phyloP scores from a whole-genome alignment of 371 early-diverging fungal species.

The Mortierella sp. region DNA sequence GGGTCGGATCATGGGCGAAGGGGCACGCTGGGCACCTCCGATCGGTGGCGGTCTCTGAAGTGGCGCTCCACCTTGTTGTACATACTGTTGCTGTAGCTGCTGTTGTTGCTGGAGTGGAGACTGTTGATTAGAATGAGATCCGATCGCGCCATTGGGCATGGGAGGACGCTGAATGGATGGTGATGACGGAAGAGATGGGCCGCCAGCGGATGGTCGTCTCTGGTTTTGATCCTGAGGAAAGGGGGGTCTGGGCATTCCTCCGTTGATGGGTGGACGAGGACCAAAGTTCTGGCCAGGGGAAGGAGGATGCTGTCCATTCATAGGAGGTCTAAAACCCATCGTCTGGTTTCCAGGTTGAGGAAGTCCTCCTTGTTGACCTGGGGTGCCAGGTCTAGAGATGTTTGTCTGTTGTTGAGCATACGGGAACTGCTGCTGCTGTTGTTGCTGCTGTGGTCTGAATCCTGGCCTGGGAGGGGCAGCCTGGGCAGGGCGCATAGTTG shows the following conservation, averaged over 20 bases:
- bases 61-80: conserved; percentile 21
- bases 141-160: conserved; percentile 24
- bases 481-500: conserved; percentile 41
- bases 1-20: conserved; percentile 54
- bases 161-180: conserved; percentile 45
- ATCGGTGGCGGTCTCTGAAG: conserved; percentile 39
- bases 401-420: conserved; percentile 21
- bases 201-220: conserved; percentile 30
- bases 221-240: conserved; percentile 32
- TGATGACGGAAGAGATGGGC: conserved; percentile 27
- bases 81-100: conserved; percentile 5
- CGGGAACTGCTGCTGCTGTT: conserved; percentile 18
- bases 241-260: conserved; percentile 26
- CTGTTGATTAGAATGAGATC: conserved; percentile 25
- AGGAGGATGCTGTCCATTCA: conserved; percentile 26
- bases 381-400: conserved; percentile 17
- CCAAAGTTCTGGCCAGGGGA: conserved; percentile 13
- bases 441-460: conserved; percentile 35
- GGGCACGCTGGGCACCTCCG: conserved; percentile 38
- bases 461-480: conserved; percentile 39
- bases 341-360: conserved; percentile 3
- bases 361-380: conserved; percentile 16
- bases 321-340: conserved; percentile 35
- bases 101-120: conserved; percentile 10
- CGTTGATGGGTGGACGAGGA: conserved; percentile 26